These are phyloP conservation scores for Suillus subluteus DNA, from an alignment of 768 basidiomycete species.

Conservation along the genomic window DNA sequence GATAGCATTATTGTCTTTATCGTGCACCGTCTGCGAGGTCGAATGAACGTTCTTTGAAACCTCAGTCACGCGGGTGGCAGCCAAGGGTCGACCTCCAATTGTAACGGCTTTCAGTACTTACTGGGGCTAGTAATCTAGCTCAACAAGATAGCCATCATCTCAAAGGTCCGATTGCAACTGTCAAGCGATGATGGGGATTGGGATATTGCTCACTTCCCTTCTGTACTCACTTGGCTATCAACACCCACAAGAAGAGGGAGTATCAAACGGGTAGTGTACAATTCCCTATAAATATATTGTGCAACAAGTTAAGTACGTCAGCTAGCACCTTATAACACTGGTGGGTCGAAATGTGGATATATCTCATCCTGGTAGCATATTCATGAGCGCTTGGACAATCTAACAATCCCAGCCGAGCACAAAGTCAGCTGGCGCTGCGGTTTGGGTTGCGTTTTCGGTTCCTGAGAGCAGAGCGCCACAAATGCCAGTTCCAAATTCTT, in stretches of 20 bases:
- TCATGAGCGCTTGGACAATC: constrained; percentile 16
- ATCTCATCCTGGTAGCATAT: neutral
- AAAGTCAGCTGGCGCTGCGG: constrained; percentile 42
- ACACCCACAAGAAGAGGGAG: too few species aligned
- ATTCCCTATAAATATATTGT: neutral
- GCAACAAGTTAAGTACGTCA: neutral
- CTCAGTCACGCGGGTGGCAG: neutral
- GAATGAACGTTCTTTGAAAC: neutral
- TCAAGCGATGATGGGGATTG: neutral
- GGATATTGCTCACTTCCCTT: neutral
- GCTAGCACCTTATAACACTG: neutral
- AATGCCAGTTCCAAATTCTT: constrained; percentile 72
- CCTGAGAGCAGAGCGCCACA: constrained; percentile 53
- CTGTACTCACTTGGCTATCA: neutral
- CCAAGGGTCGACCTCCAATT: neutral
- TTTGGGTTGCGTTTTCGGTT: constrained; percentile 19
- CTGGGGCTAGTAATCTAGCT: neutral
- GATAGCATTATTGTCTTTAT: neutral
- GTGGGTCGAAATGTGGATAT: neutral
- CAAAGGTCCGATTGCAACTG: neutral
- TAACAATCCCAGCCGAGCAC: constrained; percentile 82
- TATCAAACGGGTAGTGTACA: neutral
- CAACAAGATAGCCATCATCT: neutral
- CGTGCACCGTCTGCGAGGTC: neutral
- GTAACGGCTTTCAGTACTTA: neutral